Base-by-base conservation (phyloP, 148 eudicot species). In the Pouteria glomerata region DNA sequence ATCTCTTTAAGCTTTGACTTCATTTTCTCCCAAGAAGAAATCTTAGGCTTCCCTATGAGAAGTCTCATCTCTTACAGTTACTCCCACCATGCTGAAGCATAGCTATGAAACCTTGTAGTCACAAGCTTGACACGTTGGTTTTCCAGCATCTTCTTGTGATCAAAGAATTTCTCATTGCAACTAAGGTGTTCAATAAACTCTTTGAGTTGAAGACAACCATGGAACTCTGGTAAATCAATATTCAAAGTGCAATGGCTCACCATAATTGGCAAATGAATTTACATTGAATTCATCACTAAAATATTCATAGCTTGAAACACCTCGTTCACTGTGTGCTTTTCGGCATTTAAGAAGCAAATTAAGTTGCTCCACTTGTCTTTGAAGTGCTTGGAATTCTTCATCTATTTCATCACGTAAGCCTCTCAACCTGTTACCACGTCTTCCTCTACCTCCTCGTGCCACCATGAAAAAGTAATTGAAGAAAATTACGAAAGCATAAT, bases 71-170 rank as follows among this genome's bases (percentile, higher is more conserved):
- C 35, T 6, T 30, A 14, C 29, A 66, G 8, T 15, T 45, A 44
- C 1, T 26, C 34, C 56, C 55, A 66, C 55, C 69, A 66, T 8
- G 33, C 35, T 10, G 35, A 66, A 42, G 65, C 65, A 61, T 61
- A 61, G 8, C 41, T 33, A n/a, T 7, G 41, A 23, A 11, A 19
- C 31, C 37, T 26, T 5, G 13, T 26, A 30, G 65, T 33, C 30
- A 15, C 31, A 61, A 61, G 16, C 15, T 12, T 35, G 16, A 4
- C 31, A 30, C 41, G 1, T 30, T 3, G 24, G 1, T 21, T 8
- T 12, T 1, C 57, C 19, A 3, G 2, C 1, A 3, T 18, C 1
- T 6, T 21, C 1, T 4, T n/a, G n/a, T n/a, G n/a, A n/a, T n/a
- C n/a, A n/a, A n/a, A n/a, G n/a, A n/a, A n/a, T n/a, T n/a, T n/a